phyloP scores from a whole-genome alignment of 306 rosid species.

The Vigna angularis region DNA sequence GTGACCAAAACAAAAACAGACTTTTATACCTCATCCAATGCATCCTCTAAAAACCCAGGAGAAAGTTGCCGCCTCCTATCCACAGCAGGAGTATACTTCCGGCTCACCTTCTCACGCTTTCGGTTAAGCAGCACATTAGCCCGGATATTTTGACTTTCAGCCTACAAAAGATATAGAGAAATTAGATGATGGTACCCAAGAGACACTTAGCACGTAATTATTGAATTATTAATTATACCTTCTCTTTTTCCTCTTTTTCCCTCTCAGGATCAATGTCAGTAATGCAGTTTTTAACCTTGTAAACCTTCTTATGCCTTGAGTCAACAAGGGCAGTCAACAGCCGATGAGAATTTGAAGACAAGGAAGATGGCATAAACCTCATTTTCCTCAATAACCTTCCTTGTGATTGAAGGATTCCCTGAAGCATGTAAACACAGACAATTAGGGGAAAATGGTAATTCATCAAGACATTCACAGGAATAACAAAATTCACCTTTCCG shows the following conservation, averaged over 20 bases:
- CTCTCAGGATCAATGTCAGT: conserved; percentile 99
- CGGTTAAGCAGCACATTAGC: conserved; percentile 83
- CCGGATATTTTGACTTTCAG: conserved; percentile 89
- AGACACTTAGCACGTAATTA: conserved; percentile 17
- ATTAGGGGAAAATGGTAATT: conserved; percentile 30
- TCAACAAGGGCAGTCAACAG: conserved; percentile 95
- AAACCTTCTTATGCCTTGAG: conserved; percentile 91
- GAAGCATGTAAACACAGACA: conserved; percentile 38
- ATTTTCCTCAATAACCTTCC: conserved; percentile 88
- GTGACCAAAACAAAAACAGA: conserved; percentile 13
- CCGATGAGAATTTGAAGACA: conserved; percentile 95
- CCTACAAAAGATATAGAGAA: conserved; percentile 60
- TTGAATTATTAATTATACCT: conserved; percentile 59
- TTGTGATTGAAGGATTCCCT: conserved; percentile 99
- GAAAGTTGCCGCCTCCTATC: conserved; percentile 98
- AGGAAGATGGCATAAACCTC: conserved; percentile 95
- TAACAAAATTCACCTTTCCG: conserved; percentile 73
- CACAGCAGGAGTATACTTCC: conserved; percentile 80
- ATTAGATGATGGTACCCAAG: conserved; percentile 31
- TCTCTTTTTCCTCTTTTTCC: conserved; percentile 98
- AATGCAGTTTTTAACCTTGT: conserved; percentile 89
- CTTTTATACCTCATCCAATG: conserved; percentile 85
- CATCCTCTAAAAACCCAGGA: conserved; percentile 99
- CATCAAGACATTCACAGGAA: conserved; percentile 8
- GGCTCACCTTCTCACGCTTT: conserved; percentile 86